Evolutionary conservation across 306 rosid genomes (phyloP), one percentile per base, ranked within the genome.

Genomic region (Castanopsis chinensis): DNA sequence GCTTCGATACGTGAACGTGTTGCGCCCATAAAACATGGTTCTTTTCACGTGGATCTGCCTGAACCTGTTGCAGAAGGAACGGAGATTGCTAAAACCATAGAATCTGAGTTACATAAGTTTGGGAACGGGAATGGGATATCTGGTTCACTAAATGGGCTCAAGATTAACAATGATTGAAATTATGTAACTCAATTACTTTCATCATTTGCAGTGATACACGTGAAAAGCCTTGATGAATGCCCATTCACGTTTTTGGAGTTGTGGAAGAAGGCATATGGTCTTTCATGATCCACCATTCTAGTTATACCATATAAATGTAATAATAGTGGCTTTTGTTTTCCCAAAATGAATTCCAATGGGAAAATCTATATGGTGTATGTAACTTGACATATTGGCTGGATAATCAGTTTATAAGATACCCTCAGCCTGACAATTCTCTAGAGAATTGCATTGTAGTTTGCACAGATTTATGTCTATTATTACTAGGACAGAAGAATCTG

Each of bases 11-110:
- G 67, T 28, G 88, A 84, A 81, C 53, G 85, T n/a, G 86, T 67
- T 72, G 76, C 10, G 45, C 96, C 88, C 53, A 86, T 86, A 83
- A 94, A 88, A 69, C 92, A 90, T 69, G 96, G 99, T 79, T 95
- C 99, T 11, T 91, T 90, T 80, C 98, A 92, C 67, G 98, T 91
- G 65, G 85, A 85, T 70, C 73, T 92, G 63, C 96, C 97, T 6
- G 92, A 86, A 79, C 89, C 92, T 61, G 85, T 84, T 1, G 77
- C 81, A 10, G 90, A 90, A 76, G 90, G 89, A 87, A 81, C 83
- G 8, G 84, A 76, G 76, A 83, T 90, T 27, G 91, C 86, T 68
- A 83, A 77, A 86, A 90, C 90, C 25, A 76, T 92, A 82, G 91
- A 89, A 87, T 85, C 96, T 5, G 94, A 90, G 83, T 73, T 91